Base-by-base conservation (phyloP, 2,329 filamentous ascomycete species). In the Conoideocrella luteorostrata region DNA sequence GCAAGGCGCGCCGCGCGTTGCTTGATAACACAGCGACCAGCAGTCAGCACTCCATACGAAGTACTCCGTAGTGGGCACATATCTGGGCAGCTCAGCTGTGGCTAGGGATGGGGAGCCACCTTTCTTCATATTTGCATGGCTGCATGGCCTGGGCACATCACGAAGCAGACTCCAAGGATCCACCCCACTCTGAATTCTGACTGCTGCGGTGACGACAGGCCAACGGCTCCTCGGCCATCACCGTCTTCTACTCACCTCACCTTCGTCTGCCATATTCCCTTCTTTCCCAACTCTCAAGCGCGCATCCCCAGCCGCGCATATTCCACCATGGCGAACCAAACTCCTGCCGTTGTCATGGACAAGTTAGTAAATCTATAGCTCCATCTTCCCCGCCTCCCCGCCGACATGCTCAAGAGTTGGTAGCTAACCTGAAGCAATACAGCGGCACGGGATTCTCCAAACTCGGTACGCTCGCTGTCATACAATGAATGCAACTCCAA, bases 311-410 rank as follows among this genome's bases (percentile, higher is more conserved):
- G 53, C 52, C 55, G 52, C 54, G 48, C 39, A 44, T 46, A 42
- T 44, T 41, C 52, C 57, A 57, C 47, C 57, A 98, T 98, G 93
- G 91, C 93, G 65, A 86, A 86, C 74, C 91, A 97, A 82, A 97
- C 93, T 66, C 93, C 93, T 61, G 93, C 93, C 87, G 93, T 98
- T 96, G 93, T 98, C 88, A 98, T 98, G 91, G 93, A 98, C 93
- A 98, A 98, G 93, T 96, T 84, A 72, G 88, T 78, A 60, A 70
- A 87, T 78, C 60, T 50, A 65, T 60, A n/a, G n/a, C n/a, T 52
- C 57, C 60, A 51, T 59, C 57, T 34, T 33, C 23, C 38, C 41
- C 62, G 52, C 55, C 59, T 47, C 47, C 52, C 53, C 54, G 48
- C 49, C 49, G 33, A 53, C 46, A 55, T 49, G 46, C 49, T 49